Conservation (phyloP, 805 yeast genomes). For the Metschnikowia sp. region DNA sequence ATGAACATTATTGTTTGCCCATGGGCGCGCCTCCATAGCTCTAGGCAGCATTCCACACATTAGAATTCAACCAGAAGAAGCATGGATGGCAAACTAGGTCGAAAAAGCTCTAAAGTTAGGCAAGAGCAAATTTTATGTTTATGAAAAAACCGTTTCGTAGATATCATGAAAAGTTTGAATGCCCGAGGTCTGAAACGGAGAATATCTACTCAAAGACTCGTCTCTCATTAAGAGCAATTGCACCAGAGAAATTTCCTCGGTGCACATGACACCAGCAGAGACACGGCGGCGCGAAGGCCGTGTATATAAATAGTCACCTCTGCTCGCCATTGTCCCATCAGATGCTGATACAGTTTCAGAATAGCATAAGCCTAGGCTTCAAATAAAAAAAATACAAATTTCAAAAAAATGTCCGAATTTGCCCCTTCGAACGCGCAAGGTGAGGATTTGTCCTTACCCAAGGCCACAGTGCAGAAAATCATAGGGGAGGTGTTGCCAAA, state of each 20-base stretch:
- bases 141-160: too few relatives aligned
- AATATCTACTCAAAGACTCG: too few relatives aligned
- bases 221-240: constrained; percentile 1
- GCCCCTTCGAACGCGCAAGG: constrained; percentile 26
- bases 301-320: constrained; percentile 10
- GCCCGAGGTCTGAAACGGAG: too few relatives aligned
- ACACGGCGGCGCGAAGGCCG: constrained; percentile 8
- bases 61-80: too few relatives aligned
- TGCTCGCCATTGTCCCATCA: constrained; percentile 5
- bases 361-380: neutral
- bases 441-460: constrained; percentile 43
- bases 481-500: constrained; percentile 84
- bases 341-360: neutral
- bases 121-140: too few relatives aligned
- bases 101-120: too few relatives aligned
- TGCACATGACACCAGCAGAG: constrained; percentile 8
- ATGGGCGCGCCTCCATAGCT: too few relatives aligned
- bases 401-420: constrained; percentile 36
- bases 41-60: too few relatives aligned
- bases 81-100: too few relatives aligned
- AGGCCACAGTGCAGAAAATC: constrained; percentile 94
- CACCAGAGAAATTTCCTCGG: constrained; percentile 1
- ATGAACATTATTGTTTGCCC: too few relatives aligned
- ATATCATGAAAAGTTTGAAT: too few relatives aligned
- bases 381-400: neutral